phyloP scores from a whole-genome alignment of 139 green algal species.

The Asterochloris sp. region DNA sequence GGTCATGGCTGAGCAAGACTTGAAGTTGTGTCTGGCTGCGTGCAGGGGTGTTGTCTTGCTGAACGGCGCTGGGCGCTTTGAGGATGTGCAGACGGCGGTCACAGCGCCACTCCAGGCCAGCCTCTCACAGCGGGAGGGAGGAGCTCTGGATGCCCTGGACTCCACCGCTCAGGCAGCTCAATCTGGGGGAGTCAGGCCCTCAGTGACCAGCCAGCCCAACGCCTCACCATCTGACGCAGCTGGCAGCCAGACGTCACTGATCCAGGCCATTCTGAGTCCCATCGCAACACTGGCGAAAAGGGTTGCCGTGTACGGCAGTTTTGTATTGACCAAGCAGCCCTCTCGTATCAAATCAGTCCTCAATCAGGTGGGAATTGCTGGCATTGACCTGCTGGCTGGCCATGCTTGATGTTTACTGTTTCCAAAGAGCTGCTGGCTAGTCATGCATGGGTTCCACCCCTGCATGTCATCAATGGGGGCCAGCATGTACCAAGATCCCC shows the following conservation, averaged over 20 bases:
- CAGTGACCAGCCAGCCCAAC: background rate
- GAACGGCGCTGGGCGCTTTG: conserved; percentile 65
- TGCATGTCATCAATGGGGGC: background rate
- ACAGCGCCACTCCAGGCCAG: conserved; percentile 7
- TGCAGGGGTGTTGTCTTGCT: conserved; percentile 61
- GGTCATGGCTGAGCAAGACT: background rate
- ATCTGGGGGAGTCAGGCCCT: background rate
- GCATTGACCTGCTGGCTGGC: background rate
- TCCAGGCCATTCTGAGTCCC: background rate
- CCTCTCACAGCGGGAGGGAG: background rate
- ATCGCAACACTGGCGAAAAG: conserved; percentile 41
- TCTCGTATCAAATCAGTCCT: conserved; percentile 67
- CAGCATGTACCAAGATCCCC: background rate
- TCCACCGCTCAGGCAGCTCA: background rate
- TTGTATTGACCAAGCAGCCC: conserved; percentile 70
- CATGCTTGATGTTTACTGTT: background rate
- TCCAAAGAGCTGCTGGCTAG: background rate
- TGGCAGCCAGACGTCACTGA: background rate
- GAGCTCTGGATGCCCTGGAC: background rate
- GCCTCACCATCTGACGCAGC: background rate
- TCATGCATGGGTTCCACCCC: background rate
- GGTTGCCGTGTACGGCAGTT: conserved; percentile 55
- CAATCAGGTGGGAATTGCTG: conserved; percentile 15
- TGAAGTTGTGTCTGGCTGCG: background rate
- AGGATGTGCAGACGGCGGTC: conserved; percentile 27